phyloP scores from a whole-genome alignment of 2,329 filamentous ascomycete genomes.

The Biscogniauxia mediterranea region DNA sequence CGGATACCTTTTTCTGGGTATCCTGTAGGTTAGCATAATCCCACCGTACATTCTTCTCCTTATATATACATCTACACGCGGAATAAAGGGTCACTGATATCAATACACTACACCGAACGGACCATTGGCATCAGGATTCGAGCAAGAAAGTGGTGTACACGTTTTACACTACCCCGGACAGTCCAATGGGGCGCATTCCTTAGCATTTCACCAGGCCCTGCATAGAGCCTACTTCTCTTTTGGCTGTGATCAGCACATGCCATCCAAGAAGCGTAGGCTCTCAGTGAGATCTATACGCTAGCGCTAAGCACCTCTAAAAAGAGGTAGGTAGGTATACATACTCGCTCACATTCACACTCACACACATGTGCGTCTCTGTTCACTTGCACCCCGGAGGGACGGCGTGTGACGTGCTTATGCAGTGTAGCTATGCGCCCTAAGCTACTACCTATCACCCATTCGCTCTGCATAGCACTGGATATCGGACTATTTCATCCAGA shows the following conservation, averaged over 20 bases:
- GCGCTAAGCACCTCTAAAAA: neutral
- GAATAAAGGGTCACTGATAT: too few relatives aligned
- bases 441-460: neutral
- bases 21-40: too few relatives aligned
- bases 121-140: too few relatives aligned
- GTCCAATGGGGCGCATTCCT: neutral
- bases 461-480: neutral
- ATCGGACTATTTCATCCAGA: neutral
- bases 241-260: neutral
- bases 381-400: neutral
- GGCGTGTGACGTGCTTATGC: neutral
- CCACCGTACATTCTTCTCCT: too few relatives aligned
- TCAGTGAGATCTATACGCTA: neutral
- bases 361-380: neutral
- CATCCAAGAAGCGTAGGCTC: neutral
- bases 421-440: neutral
- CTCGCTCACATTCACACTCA: too few relatives aligned
- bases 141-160: too few relatives aligned
- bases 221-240: neutral
- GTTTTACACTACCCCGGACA: neutral
- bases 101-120: too few relatives aligned
- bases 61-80: too few relatives aligned
- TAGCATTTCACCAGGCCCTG: neutral
- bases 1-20: too few relatives aligned
- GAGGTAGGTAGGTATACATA: too few relatives aligned